A percentile compares a stretch with the other conserved stretches of the same genome.
These are phyloP conservation scores for Leucoagaricus sp. DNA, from an alignment of 1,284 basidiomycete genomes.

Conservation along the genomic window DNA sequence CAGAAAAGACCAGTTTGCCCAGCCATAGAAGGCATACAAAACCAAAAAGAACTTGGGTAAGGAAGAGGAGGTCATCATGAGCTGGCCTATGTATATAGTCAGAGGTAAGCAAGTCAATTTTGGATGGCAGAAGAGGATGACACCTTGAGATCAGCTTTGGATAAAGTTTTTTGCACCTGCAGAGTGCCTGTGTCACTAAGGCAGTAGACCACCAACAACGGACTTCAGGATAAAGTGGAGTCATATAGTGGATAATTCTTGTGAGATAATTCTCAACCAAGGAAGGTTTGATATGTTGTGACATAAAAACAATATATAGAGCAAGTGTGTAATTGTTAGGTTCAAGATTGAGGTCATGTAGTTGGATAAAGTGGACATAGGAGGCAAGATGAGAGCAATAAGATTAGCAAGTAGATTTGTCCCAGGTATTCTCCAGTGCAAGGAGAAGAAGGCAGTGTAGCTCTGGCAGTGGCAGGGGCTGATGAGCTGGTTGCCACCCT, in stretches of 20 bases:
- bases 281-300: constrained; percentile 18
- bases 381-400: constrained; percentile 18
- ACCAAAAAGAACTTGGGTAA: background rate
- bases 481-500: too few species aligned
- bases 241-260: constrained; percentile 18
- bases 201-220: background rate
- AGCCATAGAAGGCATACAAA: background rate
- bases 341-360: constrained; percentile 9
- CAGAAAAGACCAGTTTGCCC: background rate
- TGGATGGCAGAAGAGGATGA: background rate
- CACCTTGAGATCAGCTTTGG: background rate
- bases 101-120: background rate
- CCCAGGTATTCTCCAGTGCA: constrained; percentile 9
- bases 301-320: constrained; percentile 21
- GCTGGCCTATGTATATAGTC: background rate
- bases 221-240: constrained; percentile 16
- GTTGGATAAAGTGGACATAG: constrained; percentile 15
- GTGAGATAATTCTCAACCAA: constrained; percentile 21
- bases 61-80: background rate
- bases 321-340: constrained; percentile 18
- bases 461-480: too few species aligned
- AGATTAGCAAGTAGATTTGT: background rate
- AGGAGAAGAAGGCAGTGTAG: background rate
- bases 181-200: constrained; percentile 15
- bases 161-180: constrained; percentile 10